Percentiles rank a stretch among this genome's conserved stretches.
phyloP scores from a whole-genome alignment of 257 asterid genomes.

The Scutellaria barbata region DNA sequence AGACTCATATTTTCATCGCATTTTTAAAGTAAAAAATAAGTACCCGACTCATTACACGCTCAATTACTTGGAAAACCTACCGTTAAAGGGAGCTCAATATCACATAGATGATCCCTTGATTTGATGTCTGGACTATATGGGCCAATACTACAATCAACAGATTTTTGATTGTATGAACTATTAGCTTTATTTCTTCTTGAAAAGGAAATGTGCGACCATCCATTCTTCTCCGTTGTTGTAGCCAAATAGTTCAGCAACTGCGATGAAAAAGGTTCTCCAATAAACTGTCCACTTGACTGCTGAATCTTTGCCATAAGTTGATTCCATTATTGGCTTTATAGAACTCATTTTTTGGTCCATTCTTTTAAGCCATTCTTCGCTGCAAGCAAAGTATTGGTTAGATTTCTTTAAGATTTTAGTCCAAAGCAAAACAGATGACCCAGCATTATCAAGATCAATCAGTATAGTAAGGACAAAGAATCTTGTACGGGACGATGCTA shows the following conservation, averaged over 20 bases:
- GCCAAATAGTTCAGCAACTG: constrained; percentile 79
- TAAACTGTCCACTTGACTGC: constrained; percentile 89
- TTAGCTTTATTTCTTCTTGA: constrained; percentile 60
- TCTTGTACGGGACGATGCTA: neutral
- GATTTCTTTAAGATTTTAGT: neutral
- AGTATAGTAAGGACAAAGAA: neutral
- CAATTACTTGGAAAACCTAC: neutral
- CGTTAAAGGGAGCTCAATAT: neutral
- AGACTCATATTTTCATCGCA: too few species aligned
- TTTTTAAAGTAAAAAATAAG: too few species aligned
- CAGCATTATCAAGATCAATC: neutral
- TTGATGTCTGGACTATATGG: too few species aligned
- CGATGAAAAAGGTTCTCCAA: constrained; percentile 91
- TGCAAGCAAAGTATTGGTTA: constrained; percentile 43
- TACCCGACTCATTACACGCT: neutral
- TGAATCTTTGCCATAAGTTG: constrained; percentile 88
- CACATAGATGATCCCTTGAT: neutral
- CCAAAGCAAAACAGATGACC: neutral
- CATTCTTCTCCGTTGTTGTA: constrained; percentile 92
- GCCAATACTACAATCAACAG: too few species aligned
- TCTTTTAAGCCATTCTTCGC: constrained; percentile 93
- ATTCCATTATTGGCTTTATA: constrained; percentile 77
- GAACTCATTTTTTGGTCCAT: constrained; percentile 65
- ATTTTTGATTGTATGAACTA: too few species aligned
- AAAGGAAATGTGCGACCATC: constrained; percentile 86